Evolutionary conservation across 176 grass and related monocot genomes (phyloP), one percentile per base, ranked within the genome.

Genomic region (Carex scoparia): DNA sequence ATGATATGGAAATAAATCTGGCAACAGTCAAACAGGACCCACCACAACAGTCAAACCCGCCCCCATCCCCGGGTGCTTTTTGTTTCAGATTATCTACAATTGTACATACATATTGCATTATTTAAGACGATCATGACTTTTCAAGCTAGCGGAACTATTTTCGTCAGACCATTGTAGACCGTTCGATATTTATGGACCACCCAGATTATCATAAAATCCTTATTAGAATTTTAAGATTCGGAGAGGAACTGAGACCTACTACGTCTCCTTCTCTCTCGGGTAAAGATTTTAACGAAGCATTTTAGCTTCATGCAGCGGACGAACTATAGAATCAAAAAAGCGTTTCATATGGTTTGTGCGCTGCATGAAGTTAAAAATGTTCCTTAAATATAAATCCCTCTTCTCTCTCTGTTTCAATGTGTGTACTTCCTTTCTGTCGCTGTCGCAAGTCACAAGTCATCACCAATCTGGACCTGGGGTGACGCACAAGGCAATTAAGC

Each of bases 401-500:
- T 81, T 23, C 33, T 4, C 79, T 63, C 15, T 46, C 79, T 5
- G 37, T 11, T 63, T 81, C 56, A 59, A 27, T 80, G 31, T 80
- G 31, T 18, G 7, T 18, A 31, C 11, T 10, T 13, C 18, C 79
- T 44, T 3, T 81, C 79, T 81, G 32, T 40, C 79, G 58, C 31
- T 64, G 79, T 33, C 79, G 58, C 79, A 27, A 62, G 74, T 78
- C 51, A 53, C 74, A 78, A 62, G 74, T 78, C 51, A 53, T 51
- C 57, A 32, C 81, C 42, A 69, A 48, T 31, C 19, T 31, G 44
- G 28, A 32, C 14, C 57, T 81, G 38, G 79, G 61, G 79, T 65
- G 58, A 40, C 23, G 12, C 59, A 65, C 64, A 81, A 83, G 81
- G 40, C 40, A 83, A 83, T 35, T 66, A 83, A 83, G 42, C n/a